phyloP scores from a whole-genome alignment of 805 yeast genomes.

The Wickerhamiella dianesei region DNA sequence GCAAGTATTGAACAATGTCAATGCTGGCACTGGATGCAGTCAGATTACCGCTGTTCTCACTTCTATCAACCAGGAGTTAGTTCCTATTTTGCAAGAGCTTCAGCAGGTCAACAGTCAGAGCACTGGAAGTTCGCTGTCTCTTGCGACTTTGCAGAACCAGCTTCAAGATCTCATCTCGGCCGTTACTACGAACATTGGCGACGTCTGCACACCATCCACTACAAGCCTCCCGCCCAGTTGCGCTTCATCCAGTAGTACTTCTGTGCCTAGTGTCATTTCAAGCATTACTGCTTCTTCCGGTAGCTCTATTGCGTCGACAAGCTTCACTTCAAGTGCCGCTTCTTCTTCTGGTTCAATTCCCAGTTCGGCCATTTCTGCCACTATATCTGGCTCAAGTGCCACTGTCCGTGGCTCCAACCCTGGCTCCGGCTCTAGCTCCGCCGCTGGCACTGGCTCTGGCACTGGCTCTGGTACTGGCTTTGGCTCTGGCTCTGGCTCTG shows the following conservation, averaged over 20 bases:
- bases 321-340: constrained; percentile 10
- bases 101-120: neutral
- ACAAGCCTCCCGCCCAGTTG: neutral
- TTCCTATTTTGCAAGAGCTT: neutral
- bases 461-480: neutral
- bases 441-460: neutral
- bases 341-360: constrained; percentile 10
- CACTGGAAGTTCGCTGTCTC: neutral
- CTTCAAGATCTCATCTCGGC: neutral
- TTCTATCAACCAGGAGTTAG: neutral
- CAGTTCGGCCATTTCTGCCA: constrained; percentile 3
- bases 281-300: constrained; percentile 2
- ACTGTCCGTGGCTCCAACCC: neutral
- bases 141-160: neutral
- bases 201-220: neutral
- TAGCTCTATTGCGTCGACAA: too few relatives aligned
- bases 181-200: neutral
- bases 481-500: neutral
- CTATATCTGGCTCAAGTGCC: constrained; percentile 2
- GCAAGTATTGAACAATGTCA: neutral
- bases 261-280: neutral
- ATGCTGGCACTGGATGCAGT: neutral
- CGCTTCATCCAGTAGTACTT: neutral
- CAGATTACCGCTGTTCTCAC: neutral
- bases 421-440: neutral